Conservation (phyloP, 2,329 filamentous ascomycete genomes). For the Leptographium lundbergii region DNA sequence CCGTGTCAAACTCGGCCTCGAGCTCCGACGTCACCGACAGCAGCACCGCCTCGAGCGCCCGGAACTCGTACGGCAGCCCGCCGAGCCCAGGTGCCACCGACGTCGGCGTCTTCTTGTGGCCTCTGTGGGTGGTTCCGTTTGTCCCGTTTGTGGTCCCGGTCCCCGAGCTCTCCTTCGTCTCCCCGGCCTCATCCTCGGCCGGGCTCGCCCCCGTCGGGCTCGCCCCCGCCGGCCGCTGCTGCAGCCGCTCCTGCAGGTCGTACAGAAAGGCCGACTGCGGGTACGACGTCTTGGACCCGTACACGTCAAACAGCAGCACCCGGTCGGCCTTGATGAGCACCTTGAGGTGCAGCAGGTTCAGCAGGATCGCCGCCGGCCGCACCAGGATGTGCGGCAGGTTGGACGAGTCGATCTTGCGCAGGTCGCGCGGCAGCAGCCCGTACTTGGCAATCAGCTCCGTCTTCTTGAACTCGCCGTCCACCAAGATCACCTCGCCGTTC, state of each 20-base stretch:
- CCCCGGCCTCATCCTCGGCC: background rate
- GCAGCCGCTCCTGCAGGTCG: slow-evolving; percentile 83
- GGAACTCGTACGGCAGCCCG: slow-evolving; percentile 81
- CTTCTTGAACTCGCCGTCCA: slow-evolving; percentile 96
- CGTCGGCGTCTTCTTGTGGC: background rate
- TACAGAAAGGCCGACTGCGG: slow-evolving; percentile 97
- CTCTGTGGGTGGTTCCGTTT: background rate
- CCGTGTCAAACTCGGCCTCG: slow-evolving; percentile 87
- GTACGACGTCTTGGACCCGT: slow-evolving; percentile 87
- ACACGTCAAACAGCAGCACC: slow-evolving; percentile 87
- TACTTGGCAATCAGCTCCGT: slow-evolving; percentile 96
- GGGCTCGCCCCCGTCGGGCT: background rate
- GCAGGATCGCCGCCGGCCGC: slow-evolving; percentile 80
- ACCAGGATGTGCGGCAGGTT: slow-evolving; percentile 91
- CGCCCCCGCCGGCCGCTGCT: slow-evolving; percentile 44
- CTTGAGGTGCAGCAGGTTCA: slow-evolving; percentile 91
- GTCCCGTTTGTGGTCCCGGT: too few relatives aligned
- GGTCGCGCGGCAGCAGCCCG: slow-evolving; percentile 80
- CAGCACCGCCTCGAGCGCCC: slow-evolving; percentile 86
- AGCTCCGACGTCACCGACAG: slow-evolving; percentile 87
- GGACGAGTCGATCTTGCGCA: slow-evolving; percentile 95
- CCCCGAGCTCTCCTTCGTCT: background rate
- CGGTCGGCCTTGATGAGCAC: slow-evolving; percentile 92
- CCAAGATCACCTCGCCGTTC: slow-evolving; percentile 78
- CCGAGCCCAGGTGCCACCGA: slow-evolving; percentile 23